Percentiles rank a stretch among this genome's conserved stretches.
Evolutionary conservation across 768 basidiomycete genomes (phyloP).

Genomic region (Podaxis rugospora): DNA sequence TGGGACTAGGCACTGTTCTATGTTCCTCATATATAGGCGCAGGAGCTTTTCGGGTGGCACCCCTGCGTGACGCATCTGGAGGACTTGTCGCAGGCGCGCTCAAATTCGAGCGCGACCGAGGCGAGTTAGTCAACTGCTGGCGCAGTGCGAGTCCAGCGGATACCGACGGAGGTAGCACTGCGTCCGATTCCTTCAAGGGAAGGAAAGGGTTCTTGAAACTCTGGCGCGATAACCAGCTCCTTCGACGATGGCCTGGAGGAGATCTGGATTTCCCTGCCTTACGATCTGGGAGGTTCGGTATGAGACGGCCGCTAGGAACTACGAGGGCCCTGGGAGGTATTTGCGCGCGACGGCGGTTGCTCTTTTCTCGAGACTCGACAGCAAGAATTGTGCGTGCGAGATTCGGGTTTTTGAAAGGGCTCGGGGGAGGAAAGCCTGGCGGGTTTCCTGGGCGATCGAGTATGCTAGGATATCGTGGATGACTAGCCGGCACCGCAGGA

Average conservation of each 20-base stretch:
- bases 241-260: conserved; percentile 23
- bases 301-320: conserved; percentile 19
- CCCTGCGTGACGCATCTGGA: background rate
- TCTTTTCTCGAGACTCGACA: conserved; percentile 6
- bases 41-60: background rate
- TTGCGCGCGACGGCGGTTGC: conserved; percentile 9
- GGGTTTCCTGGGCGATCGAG: conserved; percentile 25
- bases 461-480: conserved; percentile 31
- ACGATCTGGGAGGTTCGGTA: conserved; percentile 19
- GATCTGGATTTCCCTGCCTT: conserved; percentile 27
- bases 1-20: background rate
- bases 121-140: conserved; percentile 6
- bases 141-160: conserved; percentile 14
- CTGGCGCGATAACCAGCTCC: conserved; percentile 25
- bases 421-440: conserved; percentile 21
- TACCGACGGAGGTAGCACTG: conserved; percentile 15
- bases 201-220: conserved; percentile 34
- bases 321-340: conserved; percentile 20
- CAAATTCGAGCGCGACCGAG: conserved; percentile 12
- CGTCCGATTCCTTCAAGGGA: conserved; percentile 28
- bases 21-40: background rate
- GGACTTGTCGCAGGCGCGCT: conserved; percentile 17
- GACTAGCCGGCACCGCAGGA: conserved; percentile 22
- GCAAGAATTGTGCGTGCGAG: conserved; percentile 15
- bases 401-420: conserved; percentile 20